Conservation (phyloP, 768 basidiomycete genomes). For the Clitopilus hobsonii region DNA sequence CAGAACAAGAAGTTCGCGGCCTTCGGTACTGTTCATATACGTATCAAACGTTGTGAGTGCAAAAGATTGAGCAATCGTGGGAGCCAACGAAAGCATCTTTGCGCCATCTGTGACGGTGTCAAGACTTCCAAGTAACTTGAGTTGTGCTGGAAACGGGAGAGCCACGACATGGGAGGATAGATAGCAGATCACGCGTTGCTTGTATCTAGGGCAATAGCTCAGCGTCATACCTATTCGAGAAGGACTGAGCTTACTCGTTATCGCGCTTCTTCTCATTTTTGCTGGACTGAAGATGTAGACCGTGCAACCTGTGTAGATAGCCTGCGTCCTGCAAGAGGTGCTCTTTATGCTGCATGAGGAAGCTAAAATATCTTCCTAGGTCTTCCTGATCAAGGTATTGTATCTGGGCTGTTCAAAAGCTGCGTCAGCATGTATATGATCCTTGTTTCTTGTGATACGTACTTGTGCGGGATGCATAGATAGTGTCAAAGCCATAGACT, state of each 20-base stretch:
- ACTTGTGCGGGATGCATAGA: constrained; percentile 66
- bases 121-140: constrained; percentile 46
- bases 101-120: constrained; percentile 41
- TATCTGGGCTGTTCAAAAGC: constrained; percentile 30
- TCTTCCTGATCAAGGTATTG: constrained; percentile 72
- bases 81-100: constrained; percentile 51
- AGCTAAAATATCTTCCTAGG: constrained; percentile 50
- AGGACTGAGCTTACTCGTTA: constrained; percentile 36
- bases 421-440: constrained; percentile 1
- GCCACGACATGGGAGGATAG: constrained; percentile 75
- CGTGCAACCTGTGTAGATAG: constrained; percentile 58
- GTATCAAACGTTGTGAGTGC: constrained; percentile 9
- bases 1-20: constrained; percentile 32
- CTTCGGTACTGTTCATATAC: constrained; percentile 15
- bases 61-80: constrained; percentile 44
- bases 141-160: constrained; percentile 44
- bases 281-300: constrained; percentile 41
- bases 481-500: constrained; percentile 68
- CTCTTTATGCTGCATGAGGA: constrained; percentile 43
- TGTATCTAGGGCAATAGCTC: constrained; percentile 44
- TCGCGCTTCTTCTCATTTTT: constrained; percentile 55
- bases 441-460: constrained; percentile 15
- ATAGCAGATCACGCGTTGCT: constrained; percentile 67
- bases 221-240: not conserved
- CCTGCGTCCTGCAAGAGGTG: constrained; percentile 57